Percentiles rank a stretch among this genome's conserved stretches.
Evolutionary conservation across 306 rosid genomes (phyloP).

Genomic region (Senna siamea): DNA sequence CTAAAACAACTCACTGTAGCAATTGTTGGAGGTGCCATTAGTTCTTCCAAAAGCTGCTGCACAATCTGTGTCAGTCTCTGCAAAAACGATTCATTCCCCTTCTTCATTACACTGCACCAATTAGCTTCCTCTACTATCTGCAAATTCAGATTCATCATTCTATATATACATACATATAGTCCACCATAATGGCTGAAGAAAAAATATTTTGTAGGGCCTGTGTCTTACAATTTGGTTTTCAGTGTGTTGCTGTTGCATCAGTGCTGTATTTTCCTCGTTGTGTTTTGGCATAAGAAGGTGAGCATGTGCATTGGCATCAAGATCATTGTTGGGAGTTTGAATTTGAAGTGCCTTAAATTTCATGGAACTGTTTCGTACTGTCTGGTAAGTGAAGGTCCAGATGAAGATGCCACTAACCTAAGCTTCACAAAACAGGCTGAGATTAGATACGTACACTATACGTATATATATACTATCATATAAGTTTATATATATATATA

Average conservation of each 20-base stretch:
- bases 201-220: no score
- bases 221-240: slow-evolving; percentile 57
- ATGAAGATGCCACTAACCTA: slow-evolving; percentile 81
- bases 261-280: no score
- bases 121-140: slow-evolving; percentile 52
- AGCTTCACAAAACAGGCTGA: slow-evolving; percentile 28
- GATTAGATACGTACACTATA: not conserved
- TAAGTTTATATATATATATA: no score
- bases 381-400: slow-evolving; percentile 77
- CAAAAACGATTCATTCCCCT: slow-evolving; percentile 40
- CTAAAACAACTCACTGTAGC: slow-evolving; percentile 60
- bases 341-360: slow-evolving; percentile 56
- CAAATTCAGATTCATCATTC: slow-evolving; percentile 28
- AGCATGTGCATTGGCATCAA: slow-evolving; percentile 49
- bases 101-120: slow-evolving; percentile 5
- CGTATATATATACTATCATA: no score
- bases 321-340: slow-evolving; percentile 43
- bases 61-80: slow-evolving; percentile 41
- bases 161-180: no score
- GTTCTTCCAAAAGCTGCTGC: slow-evolving; percentile 49
- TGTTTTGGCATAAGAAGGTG: slow-evolving; percentile 54
- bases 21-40: slow-evolving; percentile 76
- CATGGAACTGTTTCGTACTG: slow-evolving; percentile 46
- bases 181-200: no score
- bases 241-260: not conserved